Evolutionary conservation across 2,329 filamentous ascomycete genomes (phyloP).

Genomic region (Talaromyces sp.): DNA sequence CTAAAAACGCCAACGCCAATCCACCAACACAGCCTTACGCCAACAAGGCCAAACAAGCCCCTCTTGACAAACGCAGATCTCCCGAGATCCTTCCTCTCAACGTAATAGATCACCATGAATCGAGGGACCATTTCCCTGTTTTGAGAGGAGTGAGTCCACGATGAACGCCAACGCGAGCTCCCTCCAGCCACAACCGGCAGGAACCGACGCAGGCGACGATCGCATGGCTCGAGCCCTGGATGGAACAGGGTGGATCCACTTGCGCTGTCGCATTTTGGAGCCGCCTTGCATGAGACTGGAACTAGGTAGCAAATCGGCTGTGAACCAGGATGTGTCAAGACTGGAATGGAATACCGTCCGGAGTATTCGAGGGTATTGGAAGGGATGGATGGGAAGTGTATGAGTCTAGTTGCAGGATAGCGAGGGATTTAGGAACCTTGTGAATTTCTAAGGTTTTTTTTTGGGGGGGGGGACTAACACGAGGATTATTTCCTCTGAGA

Average conservation of each 20-base stretch:
- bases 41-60: not conserved
- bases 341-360: too few species aligned
- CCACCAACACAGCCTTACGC: too few species aligned
- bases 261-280: constrained; percentile 25
- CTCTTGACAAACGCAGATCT: constrained; percentile 5
- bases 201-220: constrained; percentile 27
- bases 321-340: too few species aligned
- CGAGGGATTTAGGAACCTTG: too few species aligned
- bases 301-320: constrained; percentile 23
- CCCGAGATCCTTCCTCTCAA: not conserved
- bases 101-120: not conserved
- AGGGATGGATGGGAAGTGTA: not conserved
- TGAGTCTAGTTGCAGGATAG: too few species aligned
- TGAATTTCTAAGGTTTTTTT: too few species aligned
- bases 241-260: constrained; percentile 23
- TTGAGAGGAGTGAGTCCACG: constrained; percentile 4
- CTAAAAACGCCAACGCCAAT: too few species aligned
- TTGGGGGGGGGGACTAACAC: too few species aligned
- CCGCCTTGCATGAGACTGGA: constrained; percentile 26
- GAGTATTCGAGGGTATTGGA: not conserved
- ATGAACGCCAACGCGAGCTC: constrained; percentile 16
- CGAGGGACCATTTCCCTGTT: constrained; percentile 2
- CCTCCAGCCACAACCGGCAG: constrained; percentile 27
- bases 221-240: constrained; percentile 21
- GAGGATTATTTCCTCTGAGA: too few species aligned